Conservation (phyloP, 176 grass and related monocot species). For the Triticum turgidum region DNA sequence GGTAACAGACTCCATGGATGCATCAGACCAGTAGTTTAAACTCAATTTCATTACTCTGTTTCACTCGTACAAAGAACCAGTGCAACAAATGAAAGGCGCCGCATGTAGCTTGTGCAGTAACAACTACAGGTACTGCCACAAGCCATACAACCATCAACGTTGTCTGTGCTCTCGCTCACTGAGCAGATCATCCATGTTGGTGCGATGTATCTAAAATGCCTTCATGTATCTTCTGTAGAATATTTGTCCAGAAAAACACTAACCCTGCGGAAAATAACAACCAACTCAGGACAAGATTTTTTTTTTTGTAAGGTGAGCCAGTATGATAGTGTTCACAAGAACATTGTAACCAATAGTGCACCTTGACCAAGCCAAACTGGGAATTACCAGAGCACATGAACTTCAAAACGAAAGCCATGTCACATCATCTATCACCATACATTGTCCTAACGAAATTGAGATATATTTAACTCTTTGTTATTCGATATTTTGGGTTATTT, state of each 20-base stretch:
- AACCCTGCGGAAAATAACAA: slow-evolving; percentile 25
- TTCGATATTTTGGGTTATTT: background rate
- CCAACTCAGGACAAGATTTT: background rate
- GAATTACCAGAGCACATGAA: background rate
- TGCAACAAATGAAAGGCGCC: background rate
- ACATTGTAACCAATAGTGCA: background rate
- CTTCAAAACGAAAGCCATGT: slow-evolving; percentile 3
- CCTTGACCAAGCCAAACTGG: background rate
- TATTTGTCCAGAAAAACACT: slow-evolving; percentile 5
- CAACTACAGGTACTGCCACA: background rate
- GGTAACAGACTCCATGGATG: background rate
- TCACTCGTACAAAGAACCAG: background rate
- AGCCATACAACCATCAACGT: background rate
- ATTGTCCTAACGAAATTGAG: background rate
- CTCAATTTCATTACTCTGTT: background rate
- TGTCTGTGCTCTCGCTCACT: background rate
- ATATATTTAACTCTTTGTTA: background rate
- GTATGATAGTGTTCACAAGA: background rate
- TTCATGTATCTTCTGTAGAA: background rate
- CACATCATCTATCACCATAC: background rate
- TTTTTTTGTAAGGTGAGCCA: background rate
- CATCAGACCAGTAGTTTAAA: background rate
- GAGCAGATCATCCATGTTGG: background rate
- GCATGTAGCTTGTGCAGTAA: background rate
- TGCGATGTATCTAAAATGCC: slow-evolving; percentile 9